Conservation (phyloP, 148 eudicot species). For the Arctostaphylos glauca region DNA sequence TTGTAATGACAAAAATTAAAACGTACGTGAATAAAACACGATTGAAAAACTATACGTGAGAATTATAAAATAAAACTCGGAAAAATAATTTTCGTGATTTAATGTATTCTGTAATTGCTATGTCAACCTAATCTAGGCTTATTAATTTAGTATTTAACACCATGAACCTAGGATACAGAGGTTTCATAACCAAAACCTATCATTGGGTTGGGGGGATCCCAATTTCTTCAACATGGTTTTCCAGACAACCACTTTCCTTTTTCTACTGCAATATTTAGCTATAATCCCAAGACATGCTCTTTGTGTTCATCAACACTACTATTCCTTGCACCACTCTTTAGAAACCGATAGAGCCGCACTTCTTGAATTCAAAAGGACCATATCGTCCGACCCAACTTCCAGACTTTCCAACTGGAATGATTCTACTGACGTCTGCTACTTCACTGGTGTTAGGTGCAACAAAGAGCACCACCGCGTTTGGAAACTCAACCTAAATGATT, state of each 20-base stretch:
- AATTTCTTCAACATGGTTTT: constrained; percentile 18
- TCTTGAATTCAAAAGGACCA: constrained; percentile 29
- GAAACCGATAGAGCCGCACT: constrained; percentile 35
- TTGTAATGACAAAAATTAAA: too few species aligned
- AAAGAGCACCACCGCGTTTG: constrained; percentile 20
- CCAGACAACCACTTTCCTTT: constrained; percentile 14
- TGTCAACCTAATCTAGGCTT: not conserved
- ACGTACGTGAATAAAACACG: too few species aligned
- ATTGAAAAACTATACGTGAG: too few species aligned
- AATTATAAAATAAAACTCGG: too few species aligned
- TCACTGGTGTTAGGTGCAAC: constrained; percentile 30
- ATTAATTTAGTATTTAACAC: not conserved
- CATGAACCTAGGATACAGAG: constrained; percentile 4
- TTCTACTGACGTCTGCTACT: constrained; percentile 31
- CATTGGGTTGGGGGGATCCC: not conserved
- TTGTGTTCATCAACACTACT: constrained; percentile 12
- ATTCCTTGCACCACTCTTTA: constrained; percentile 19
- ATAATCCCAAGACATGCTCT: constrained; percentile 5
- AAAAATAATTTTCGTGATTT: too few species aligned
- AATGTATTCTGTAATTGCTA: not conserved
- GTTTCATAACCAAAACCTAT: not conserved
- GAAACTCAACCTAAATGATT: constrained; percentile 20
- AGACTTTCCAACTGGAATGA: constrained; percentile 35
- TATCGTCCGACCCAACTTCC: constrained; percentile 23
- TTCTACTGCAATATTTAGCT: constrained; percentile 13